Percentiles rank a stretch among this genome's conserved stretches.
These are phyloP conservation scores for Coemansia sp. DNA, from an alignment of 192 early-diverging fungal species.

Conservation along the genomic window DNA sequence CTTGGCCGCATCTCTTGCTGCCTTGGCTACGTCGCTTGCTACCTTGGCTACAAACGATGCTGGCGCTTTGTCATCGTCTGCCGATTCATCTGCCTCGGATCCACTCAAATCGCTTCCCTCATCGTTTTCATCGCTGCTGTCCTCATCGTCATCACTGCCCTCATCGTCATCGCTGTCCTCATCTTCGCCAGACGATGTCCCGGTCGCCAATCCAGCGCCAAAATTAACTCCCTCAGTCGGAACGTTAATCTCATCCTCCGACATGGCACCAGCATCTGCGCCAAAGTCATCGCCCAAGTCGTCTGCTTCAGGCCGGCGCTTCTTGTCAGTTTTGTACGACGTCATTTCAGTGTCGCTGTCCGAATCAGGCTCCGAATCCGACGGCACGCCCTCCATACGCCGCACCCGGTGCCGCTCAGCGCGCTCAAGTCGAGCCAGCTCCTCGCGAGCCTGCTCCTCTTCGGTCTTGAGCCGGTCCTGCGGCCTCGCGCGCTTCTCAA, in stretches of 20 bases:
- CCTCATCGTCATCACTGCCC: constrained; percentile 54
- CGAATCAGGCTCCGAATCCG: constrained; percentile 50
- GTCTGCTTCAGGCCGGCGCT: constrained; percentile 61
- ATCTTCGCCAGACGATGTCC: constrained; percentile 23
- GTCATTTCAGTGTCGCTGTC: constrained; percentile 60
- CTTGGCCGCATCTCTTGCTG: neutral
- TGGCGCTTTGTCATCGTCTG: constrained; percentile 3
- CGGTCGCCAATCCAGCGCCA: constrained; percentile 34
- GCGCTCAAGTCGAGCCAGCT: constrained; percentile 80
- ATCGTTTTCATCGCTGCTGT: constrained; percentile 53
- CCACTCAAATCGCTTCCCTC: constrained; percentile 48
- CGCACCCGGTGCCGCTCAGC: constrained; percentile 77
- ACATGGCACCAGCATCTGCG: constrained; percentile 20
- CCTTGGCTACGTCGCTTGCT: constrained; percentile 8
- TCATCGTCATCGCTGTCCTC: constrained; percentile 30
- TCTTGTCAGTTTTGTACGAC: constrained; percentile 52
- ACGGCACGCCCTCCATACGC: constrained; percentile 79
- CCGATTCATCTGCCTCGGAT: constrained; percentile 40
- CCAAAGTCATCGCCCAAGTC: constrained; percentile 71
- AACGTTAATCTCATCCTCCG: constrained; percentile 47
- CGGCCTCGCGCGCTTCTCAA: constrained; percentile 82
- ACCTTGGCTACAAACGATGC: neutral
- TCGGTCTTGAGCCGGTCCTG: constrained; percentile 93
- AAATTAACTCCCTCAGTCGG: constrained; percentile 33
- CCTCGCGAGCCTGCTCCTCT: constrained; percentile 86